Conservation (phyloP, 1,139 yeast species). For the Hemisphaericaspora lyxosophila region DNA sequence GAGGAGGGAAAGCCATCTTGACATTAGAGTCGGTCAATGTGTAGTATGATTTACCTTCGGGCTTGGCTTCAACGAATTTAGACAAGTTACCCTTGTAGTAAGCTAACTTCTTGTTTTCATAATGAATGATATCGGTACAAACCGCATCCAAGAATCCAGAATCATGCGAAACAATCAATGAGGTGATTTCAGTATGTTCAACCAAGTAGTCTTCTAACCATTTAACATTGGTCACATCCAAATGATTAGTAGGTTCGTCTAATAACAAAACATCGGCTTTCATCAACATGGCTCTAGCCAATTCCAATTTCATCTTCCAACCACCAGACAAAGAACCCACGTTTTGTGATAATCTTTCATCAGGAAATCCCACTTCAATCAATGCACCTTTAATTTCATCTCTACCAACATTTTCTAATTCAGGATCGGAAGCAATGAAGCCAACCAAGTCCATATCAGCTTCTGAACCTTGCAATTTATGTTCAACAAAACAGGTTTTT, state of each 20-base stretch:
- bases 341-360: conserved; percentile 81
- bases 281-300: conserved; percentile 98
- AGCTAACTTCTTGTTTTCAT: conserved; percentile 91
- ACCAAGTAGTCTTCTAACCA: conserved; percentile 99
- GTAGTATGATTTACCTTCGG: conserved; percentile 95
- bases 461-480: conserved; percentile 92
- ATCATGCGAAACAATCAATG: conserved; percentile 98
- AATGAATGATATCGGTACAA: conserved; percentile 95
- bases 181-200: conserved; percentile 92
- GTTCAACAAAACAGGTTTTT: conserved; percentile 96
- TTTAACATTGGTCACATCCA: conserved; percentile 98
- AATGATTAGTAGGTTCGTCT: conserved; percentile 99
- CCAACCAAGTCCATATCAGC: conserved; percentile 85
- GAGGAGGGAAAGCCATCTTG: conserved; percentile 98
- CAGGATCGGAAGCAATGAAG: conserved; percentile 91
- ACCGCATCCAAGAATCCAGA: conserved; percentile 94
- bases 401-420: conserved; percentile 58
- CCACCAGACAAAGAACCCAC: conserved; percentile 98
- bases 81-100: conserved; percentile 96
- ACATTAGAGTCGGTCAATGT: conserved; percentile 92
- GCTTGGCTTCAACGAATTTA: conserved; percentile 86
- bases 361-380: conserved; percentile 85
- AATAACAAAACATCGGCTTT: conserved; percentile 96
- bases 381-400: conserved; percentile 77
- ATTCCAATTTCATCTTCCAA: conserved; percentile 99